A percentile compares a stretch with the other conserved stretches of the same genome.
phyloP scores from a whole-genome alignment of 805 yeast species.

The Ogataea pini region DNA sequence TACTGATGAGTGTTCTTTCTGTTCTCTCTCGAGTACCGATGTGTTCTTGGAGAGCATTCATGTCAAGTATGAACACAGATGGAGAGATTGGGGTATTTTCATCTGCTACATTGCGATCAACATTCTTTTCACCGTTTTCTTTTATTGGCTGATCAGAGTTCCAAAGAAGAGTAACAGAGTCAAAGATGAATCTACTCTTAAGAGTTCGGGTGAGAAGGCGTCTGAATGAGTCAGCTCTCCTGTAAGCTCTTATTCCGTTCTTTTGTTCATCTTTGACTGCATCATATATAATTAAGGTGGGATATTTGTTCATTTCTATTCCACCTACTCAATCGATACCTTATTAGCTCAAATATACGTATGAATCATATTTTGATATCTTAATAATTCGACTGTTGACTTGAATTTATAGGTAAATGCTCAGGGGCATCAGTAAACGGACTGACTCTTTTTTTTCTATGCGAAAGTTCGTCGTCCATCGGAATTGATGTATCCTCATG shows the following conservation, averaged over 20 bases:
- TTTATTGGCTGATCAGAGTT: conserved; percentile 67
- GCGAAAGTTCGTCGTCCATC: neutral
- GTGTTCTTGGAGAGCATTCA: conserved; percentile 50
- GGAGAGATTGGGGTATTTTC: conserved; percentile 64
- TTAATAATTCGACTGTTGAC: neutral
- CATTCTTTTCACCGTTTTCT: conserved; percentile 30
- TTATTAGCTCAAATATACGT: neutral
- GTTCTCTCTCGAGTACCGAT: conserved; percentile 60
- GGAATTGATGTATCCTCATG: neutral
- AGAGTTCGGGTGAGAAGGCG: conserved; percentile 12
- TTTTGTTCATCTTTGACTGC: neutral
- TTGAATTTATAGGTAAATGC: neutral
- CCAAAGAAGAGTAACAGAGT: conserved; percentile 56
- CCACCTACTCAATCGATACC: neutral
- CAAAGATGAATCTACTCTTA: conserved; percentile 22
- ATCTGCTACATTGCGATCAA: conserved; percentile 51
- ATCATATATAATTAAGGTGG: no score
- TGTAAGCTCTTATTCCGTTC: neutral
- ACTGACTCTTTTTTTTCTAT: neutral
- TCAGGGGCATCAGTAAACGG: neutral
- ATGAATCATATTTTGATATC: neutral
- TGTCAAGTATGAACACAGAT: conserved; percentile 50
- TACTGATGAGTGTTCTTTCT: conserved; percentile 59
- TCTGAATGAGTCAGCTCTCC: neutral
- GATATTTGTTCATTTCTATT: no score